A percentile compares a stretch with the other conserved stretches of the same genome.
These are phyloP conservation scores for Botryotinia narcissicola DNA, from an alignment of 2,329 filamentous ascomycete genomes.

Conservation along the genomic window DNA sequence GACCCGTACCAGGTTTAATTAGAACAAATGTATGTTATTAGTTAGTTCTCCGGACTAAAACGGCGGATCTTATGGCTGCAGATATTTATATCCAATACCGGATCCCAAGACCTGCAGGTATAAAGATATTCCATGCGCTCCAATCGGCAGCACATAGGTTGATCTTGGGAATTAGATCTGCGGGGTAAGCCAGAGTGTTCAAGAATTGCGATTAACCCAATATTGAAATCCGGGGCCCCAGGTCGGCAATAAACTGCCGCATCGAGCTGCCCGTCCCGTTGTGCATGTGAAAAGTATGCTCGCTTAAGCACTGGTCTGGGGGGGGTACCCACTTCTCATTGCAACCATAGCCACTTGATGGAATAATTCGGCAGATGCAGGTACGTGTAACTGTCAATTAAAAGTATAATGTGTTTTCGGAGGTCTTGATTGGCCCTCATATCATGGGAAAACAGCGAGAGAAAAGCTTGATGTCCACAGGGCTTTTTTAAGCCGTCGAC, in stretches of 20 bases:
- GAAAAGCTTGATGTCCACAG: neutral
- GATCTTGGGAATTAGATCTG: neutral
- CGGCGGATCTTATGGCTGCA: neutral
- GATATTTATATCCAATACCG: neutral
- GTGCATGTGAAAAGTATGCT: neutral
- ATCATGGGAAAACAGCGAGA: neutral
- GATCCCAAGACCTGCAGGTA: neutral
- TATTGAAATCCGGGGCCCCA: neutral
- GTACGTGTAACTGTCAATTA: neutral
- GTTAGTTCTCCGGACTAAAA: neutral
- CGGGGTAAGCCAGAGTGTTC: neutral
- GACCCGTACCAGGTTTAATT: neutral
- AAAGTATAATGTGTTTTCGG: no score
- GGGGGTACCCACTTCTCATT: neutral
- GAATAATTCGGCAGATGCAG: neutral
- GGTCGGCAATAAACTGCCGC: neutral
- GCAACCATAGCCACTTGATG: neutral
- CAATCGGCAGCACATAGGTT: neutral
- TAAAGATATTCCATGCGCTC: neutral
- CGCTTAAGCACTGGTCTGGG: neutral
- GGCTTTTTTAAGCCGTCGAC: neutral
- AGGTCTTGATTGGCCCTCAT: neutral
- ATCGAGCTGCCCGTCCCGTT: neutral
- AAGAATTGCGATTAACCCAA: neutral
- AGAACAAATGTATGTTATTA: neutral